These are phyloP conservation scores for Crataegus laevigata DNA, from an alignment of 306 rosid species.

Conservation along the genomic window DNA sequence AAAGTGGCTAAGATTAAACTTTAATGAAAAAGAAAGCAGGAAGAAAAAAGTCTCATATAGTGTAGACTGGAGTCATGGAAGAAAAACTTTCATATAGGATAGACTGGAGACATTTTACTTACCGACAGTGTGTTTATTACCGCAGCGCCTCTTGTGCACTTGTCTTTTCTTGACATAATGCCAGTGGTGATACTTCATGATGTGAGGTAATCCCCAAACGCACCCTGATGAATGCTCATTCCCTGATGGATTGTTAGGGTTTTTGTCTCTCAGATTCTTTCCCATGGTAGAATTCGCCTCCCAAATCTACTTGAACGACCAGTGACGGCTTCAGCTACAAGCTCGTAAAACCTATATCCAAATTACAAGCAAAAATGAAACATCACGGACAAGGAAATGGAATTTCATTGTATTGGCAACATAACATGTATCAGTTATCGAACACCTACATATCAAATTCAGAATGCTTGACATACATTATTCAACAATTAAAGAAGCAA, in stretches of 20 bases:
- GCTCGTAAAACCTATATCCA: conserved; percentile 14
- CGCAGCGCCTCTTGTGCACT: conserved; percentile 17
- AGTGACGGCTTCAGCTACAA: background rate
- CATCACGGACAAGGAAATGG: background rate
- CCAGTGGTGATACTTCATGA: conserved; percentile 63
- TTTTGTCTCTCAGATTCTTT: conserved; percentile 21
- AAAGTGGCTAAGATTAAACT: too few relatives aligned
- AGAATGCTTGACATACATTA: background rate
- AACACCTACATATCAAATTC: background rate
- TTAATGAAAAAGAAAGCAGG: background rate
- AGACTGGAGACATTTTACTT: background rate
- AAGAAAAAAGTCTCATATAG: background rate
- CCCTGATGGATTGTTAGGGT: background rate
- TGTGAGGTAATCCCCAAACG: conserved; percentile 46
- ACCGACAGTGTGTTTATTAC: conserved; percentile 20
- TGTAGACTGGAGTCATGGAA: background rate
- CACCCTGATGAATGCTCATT: conserved; percentile 34
- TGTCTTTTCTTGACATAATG: conserved; percentile 46
- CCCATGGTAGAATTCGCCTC: conserved; percentile 34
- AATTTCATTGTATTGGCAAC: background rate
- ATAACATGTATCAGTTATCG: background rate
- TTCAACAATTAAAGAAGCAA: too few relatives aligned
- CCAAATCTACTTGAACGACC: background rate
- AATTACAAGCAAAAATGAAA: background rate
- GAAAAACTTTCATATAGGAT: background rate